Evolutionary conservation across 192 early-diverging fungal species (phyloP).

Genomic region (Rhizophagus clarus): DNA sequence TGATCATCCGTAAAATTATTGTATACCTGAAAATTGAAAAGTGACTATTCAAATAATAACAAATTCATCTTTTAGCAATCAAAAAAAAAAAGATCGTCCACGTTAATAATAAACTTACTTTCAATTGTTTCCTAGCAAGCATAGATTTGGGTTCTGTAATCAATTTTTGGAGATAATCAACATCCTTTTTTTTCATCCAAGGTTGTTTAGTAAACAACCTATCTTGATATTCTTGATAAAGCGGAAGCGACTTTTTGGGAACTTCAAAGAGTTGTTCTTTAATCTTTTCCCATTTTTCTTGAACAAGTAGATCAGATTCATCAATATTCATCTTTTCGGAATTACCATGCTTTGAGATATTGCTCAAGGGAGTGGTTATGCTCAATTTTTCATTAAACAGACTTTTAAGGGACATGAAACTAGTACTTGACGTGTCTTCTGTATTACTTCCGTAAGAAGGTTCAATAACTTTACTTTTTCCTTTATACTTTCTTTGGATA

Average conservation of each 20-base stretch:
- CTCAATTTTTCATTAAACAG: neutral
- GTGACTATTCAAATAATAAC: neutral
- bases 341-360: neutral
- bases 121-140: neutral
- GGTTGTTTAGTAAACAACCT: neutral
- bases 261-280: conserved; percentile 12
- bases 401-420: neutral
- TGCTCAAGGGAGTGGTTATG: neutral
- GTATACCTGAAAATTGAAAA: conserved; percentile 6
- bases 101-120: neutral
- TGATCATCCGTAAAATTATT: conserved; percentile 13
- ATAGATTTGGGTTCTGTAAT: neutral
- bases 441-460: neutral
- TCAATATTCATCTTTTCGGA: neutral
- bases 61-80: neutral
- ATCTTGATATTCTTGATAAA: neutral
- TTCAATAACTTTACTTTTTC: neutral
- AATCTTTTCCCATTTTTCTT: conserved; percentile 1
- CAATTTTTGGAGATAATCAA: conserved; percentile 3
- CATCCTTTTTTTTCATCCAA: conserved; percentile 21
- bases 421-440: neutral
- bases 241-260: neutral
- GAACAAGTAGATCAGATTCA: neutral
- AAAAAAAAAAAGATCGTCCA: neutral
- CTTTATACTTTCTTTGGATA: neutral